Evolutionary conservation across 441 rosid species (phyloP).

Genomic region (Biscutella laevigata): DNA sequence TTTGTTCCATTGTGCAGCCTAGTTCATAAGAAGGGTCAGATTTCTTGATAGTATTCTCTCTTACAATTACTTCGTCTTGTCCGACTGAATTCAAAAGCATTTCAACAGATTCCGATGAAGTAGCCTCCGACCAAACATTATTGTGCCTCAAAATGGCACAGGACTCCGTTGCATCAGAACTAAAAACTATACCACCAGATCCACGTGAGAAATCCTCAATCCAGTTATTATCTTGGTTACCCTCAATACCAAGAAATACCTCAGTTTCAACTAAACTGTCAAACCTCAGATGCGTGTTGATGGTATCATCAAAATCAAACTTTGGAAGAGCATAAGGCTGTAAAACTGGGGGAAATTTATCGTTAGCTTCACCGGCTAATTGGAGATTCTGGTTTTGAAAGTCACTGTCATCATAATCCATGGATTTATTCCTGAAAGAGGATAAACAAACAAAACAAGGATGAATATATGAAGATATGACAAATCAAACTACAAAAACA

Average conservation of each 20-base stretch:
- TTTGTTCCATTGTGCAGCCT: constrained; percentile 55
- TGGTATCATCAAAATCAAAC: constrained; percentile 86
- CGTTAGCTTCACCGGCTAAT: constrained; percentile 83
- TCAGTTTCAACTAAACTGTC: constrained; percentile 84
- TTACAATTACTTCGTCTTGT: constrained; percentile 61
- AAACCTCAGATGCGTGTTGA: constrained; percentile 74
- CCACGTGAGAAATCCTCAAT: constrained; percentile 84
- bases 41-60: constrained; percentile 34
- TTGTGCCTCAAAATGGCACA: constrained; percentile 69
- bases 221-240: constrained; percentile 85
- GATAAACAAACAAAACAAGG: no score
- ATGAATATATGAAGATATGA: not conserved
- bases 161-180: constrained; percentile 70
- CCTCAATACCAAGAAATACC: constrained; percentile 87
- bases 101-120: constrained; percentile 97
- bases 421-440: constrained; percentile 65
- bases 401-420: constrained; percentile 99
- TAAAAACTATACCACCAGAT: constrained; percentile 66
- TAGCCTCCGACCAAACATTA: constrained; percentile 99
- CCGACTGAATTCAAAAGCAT: constrained; percentile 98
- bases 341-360: constrained; percentile 64
- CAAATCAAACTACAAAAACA: constrained; percentile 1
- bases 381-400: constrained; percentile 90
- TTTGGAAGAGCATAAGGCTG: constrained; percentile 80
- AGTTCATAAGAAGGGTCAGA: constrained; percentile 70